Evolutionary conservation across 148 eudicot species (phyloP).

Genomic region (Polygonum maritimum): DNA sequence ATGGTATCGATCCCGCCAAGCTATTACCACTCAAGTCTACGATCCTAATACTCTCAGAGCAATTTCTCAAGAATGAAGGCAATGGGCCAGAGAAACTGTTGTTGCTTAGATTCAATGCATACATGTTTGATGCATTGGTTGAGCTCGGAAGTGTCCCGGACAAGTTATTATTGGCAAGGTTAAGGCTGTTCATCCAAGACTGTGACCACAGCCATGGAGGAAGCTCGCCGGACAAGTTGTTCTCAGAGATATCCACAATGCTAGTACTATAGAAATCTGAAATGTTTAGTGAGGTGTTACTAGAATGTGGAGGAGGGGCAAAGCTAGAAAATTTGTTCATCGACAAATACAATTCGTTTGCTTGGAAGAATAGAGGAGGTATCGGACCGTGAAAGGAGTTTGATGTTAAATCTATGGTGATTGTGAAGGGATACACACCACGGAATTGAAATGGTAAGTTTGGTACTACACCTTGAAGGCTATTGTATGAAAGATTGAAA

Average conservation of each 20-base stretch:
- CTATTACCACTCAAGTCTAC: background rate
- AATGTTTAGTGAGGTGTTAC: background rate
- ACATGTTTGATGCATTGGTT: background rate
- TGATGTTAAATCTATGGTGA: background rate
- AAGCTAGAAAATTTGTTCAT: background rate
- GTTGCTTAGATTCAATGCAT: background rate
- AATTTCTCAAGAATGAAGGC: background rate
- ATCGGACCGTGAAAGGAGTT: background rate
- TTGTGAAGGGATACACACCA: background rate
- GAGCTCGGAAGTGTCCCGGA: background rate
- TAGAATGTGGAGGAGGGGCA: background rate
- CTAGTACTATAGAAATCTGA: background rate
- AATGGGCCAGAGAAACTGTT: background rate
- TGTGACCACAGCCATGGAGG: background rate
- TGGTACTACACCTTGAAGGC: background rate
- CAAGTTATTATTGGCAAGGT: background rate
- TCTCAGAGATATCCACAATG: background rate
- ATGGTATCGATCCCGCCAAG: background rate
- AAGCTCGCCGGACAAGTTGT: background rate
- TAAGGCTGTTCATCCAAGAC: background rate
- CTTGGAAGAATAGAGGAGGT: background rate
- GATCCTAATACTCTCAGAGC: background rate
- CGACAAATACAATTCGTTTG: background rate
- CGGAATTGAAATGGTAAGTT: background rate
- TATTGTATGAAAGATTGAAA: background rate